Evolutionary conservation across 176 grass and related monocot species (phyloP).

Genomic region (Poa pratensis): DNA sequence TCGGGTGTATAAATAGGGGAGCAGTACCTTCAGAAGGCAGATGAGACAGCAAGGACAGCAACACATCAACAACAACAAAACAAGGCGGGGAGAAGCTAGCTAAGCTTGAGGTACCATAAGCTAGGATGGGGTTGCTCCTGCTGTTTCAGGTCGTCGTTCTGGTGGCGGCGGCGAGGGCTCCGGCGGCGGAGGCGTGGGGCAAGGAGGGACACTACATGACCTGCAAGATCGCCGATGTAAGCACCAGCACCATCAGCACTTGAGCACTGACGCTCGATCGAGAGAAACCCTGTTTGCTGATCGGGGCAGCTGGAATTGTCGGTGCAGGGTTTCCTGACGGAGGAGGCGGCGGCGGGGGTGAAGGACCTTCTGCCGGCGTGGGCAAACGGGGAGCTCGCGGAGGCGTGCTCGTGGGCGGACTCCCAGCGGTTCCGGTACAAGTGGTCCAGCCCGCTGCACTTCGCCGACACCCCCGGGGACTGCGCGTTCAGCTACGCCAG

Average conservation of each 20-base stretch:
- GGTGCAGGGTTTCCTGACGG: conserved; percentile 58
- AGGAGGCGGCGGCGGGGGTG: conserved; percentile 47
- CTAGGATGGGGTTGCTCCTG: conserved; percentile 18
- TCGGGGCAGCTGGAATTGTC: background rate
- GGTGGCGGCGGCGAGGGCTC: conserved; percentile 33
- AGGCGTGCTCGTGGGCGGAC: conserved; percentile 73
- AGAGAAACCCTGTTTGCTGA: too few species aligned
- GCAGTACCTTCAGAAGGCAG: background rate
- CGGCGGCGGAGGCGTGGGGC: conserved; percentile 54
- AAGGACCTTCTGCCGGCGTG: conserved; percentile 54
- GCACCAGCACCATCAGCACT: too few species aligned
- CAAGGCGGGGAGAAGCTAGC: too few species aligned
- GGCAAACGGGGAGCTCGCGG: conserved; percentile 58
- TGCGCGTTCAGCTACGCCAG: conserved; percentile 67
- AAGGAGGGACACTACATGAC: conserved; percentile 76
- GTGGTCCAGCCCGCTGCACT: conserved; percentile 73
- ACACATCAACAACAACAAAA: background rate
- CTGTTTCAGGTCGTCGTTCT: conserved; percentile 37
- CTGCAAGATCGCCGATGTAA: conserved; percentile 79
- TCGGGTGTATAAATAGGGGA: conserved; percentile 32
- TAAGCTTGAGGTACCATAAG: background rate
- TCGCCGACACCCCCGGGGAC: conserved; percentile 57
- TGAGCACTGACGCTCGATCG: background rate
- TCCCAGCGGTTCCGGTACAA: conserved; percentile 48
- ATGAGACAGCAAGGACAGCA: background rate